A percentile compares a stretch with the other conserved stretches of the same genome.
phyloP scores from a whole-genome alignment of 768 basidiomycete genomes.

The Russula sp. region DNA sequence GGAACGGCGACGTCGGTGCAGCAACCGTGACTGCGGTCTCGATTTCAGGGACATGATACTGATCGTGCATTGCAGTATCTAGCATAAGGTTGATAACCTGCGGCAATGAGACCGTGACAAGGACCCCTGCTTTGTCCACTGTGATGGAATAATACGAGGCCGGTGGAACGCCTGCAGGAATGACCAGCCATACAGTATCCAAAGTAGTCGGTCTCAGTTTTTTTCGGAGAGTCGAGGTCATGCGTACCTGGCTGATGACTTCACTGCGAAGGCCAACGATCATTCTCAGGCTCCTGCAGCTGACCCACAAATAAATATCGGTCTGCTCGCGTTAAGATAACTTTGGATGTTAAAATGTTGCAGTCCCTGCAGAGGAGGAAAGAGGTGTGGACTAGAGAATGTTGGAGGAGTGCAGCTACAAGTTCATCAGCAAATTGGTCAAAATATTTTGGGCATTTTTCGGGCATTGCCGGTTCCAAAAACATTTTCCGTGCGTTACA shows the following conservation, averaged over 20 bases:
- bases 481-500: no score
- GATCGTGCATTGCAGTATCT: conserved; percentile 76
- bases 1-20: conserved; percentile 36
- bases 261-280: conserved; percentile 88
- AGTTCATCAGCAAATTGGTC: no score
- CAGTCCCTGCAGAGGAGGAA: conserved; percentile 74
- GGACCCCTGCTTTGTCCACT: conserved; percentile 81
- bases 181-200: conserved; percentile 57
- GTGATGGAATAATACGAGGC: conserved; percentile 64
- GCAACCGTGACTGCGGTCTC: conserved; percentile 25
- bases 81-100: conserved; percentile 25
- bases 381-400: conserved; percentile 49
- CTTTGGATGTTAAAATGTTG: conserved; percentile 73
- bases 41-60: conserved; percentile 29
- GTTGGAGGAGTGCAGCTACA: no score
- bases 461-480: no score
- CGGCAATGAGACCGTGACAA: conserved; percentile 26
- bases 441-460: no score
- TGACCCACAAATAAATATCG: conserved; percentile 73
- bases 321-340: conserved; percentile 69
- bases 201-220: neutral
- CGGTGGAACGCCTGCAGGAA: conserved; percentile 89
- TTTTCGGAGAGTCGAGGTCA: neutral
- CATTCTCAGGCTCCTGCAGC: conserved; percentile 68
- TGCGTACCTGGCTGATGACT: conserved; percentile 67